Percentiles rank a stretch among this genome's conserved stretches.
phyloP scores from a whole-genome alignment of 1,284 basidiomycete species.

The Volvariella surrecta region DNA sequence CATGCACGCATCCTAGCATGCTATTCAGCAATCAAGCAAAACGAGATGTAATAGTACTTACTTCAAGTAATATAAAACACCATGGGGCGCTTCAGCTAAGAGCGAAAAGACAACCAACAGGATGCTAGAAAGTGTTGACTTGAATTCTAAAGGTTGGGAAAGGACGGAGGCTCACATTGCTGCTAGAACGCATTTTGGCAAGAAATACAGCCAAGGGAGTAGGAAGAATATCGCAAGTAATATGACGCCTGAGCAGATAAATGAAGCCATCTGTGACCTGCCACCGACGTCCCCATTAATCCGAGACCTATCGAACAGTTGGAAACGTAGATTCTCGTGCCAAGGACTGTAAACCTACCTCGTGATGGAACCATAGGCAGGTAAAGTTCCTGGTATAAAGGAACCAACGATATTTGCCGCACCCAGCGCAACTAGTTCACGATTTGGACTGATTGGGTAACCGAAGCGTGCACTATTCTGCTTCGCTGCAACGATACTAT shows the following conservation, averaged over 20 bases:
- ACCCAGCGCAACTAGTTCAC: constrained; percentile 85
- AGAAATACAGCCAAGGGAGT: constrained; percentile 66
- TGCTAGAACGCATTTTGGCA: constrained; percentile 79
- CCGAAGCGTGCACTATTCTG: constrained; percentile 80
- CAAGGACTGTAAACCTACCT: constrained; percentile 31
- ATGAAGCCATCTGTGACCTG: constrained; percentile 80
- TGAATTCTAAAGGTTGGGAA: not conserved
- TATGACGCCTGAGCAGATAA: constrained; percentile 70
- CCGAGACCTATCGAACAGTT: constrained; percentile 45
- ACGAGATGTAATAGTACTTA: constrained; percentile 25
- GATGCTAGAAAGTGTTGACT: constrained; percentile 38
- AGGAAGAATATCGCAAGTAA: constrained; percentile 84
- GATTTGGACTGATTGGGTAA: constrained; percentile 85
- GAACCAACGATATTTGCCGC: constrained; percentile 74
- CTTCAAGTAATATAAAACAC: constrained; percentile 77
- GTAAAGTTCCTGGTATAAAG: constrained; percentile 79
- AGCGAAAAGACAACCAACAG: constrained; percentile 79
- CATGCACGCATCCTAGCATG: constrained; percentile 59
- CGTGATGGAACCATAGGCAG: constrained; percentile 86
- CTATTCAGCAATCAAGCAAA: constrained; percentile 4
- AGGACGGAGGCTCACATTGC: constrained; percentile 45
- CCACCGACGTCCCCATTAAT: constrained; percentile 85
- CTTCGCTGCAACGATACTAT: constrained; percentile 82
- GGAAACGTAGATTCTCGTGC: not conserved
- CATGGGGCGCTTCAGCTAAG: constrained; percentile 82